Evolutionary conservation across 768 basidiomycete species (phyloP).

Genomic region (Fistulinella prunicolor): DNA sequence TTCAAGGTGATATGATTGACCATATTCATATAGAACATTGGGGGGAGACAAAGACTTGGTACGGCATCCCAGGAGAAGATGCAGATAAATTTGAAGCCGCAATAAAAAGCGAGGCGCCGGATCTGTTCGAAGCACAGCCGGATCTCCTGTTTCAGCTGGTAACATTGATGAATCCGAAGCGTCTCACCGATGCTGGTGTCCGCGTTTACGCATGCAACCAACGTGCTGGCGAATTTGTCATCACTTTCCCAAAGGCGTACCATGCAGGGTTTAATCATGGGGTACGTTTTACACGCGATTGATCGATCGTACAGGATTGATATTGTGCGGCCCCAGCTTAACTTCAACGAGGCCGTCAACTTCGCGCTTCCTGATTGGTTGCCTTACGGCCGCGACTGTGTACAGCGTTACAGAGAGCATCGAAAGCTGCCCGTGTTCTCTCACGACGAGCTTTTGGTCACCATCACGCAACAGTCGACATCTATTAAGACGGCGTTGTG

Average conservation of each 20-base stretch:
- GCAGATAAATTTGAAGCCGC: constrained; percentile 96
- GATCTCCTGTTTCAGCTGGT: constrained; percentile 96
- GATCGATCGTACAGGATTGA: constrained; percentile 24
- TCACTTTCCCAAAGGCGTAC: constrained; percentile 97
- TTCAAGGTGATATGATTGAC: constrained; percentile 26
- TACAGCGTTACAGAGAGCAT: constrained; percentile 86
- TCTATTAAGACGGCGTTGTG: constrained; percentile 92
- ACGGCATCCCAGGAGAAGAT: constrained; percentile 94
- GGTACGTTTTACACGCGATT: constrained; percentile 49
- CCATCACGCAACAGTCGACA: constrained; percentile 94
- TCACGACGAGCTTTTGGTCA: constrained; percentile 94
- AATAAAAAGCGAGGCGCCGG: constrained; percentile 92
- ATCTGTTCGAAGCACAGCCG: constrained; percentile 96
- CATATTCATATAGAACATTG: constrained; percentile 73
- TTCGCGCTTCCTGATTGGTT: constrained; percentile 98
- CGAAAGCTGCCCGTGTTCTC: constrained; percentile 95
- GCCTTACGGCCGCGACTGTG: constrained; percentile 80
- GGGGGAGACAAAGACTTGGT: constrained; percentile 99
- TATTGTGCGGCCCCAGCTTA: constrained; percentile 57
- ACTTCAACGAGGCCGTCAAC: constrained; percentile 99
- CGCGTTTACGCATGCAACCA: constrained; percentile 94
- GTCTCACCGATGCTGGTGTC: constrained; percentile 84
- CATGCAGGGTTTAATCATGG: constrained; percentile 99
- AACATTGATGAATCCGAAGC: constrained; percentile 93
- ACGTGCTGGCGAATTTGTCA: constrained; percentile 94